Base-by-base conservation (phyloP, 2,329 filamentous ascomycete genomes). In the Aspergillus ochraceus region DNA sequence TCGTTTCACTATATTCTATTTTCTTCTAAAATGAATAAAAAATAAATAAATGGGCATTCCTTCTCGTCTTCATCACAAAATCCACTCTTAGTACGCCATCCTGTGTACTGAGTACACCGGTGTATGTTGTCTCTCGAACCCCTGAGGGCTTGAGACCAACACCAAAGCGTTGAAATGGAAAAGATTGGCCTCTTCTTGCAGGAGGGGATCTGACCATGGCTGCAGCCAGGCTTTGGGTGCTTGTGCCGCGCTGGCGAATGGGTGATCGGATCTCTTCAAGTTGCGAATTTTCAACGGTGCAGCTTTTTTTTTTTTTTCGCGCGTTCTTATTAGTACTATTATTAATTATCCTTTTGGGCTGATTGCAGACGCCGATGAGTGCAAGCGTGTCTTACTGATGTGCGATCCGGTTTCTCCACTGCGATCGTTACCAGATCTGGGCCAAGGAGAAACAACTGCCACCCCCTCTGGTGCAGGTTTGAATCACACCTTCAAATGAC, bases 401-500 rank as follows among this genome's bases (percentile, higher is more conserved):
- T 59, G 62, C 65, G 62, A 66, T 64, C 59, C 58, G 57, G 54
- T 47, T 61, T 62, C 64, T 53, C 62, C 64, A 68, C 66, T 66
- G 49, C 57, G 62, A 67, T 67, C 63, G 60, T 63, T 65, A 46
- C 63, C 64, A 68, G 65, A 68, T 68, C 66, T 65, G 60, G 60
- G 49, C 53, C 58, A 57, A 60, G 56, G 36, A 59, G 53, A 60
- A 54, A 46, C 45, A 58, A 51, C 46, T 56, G 51, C 54, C 46
- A 17, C 42, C 49, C 30, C 39, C 52, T 11, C 30, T 22, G 26
- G 50, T 36, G 20, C 19, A 45, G 26, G 45, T 22, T 36, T 55
- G 46, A n/a, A 30, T 46, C 24, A 26, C 19, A 39, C 42, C n/a
- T 30, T 19, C 49, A 19, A 22, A 12, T 20, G 26, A 6, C 45